Percentiles rank a stretch among this genome's conserved stretches.
phyloP scores from a whole-genome alignment of 2,329 filamentous ascomycete genomes.

The Zalaria obscura region DNA sequence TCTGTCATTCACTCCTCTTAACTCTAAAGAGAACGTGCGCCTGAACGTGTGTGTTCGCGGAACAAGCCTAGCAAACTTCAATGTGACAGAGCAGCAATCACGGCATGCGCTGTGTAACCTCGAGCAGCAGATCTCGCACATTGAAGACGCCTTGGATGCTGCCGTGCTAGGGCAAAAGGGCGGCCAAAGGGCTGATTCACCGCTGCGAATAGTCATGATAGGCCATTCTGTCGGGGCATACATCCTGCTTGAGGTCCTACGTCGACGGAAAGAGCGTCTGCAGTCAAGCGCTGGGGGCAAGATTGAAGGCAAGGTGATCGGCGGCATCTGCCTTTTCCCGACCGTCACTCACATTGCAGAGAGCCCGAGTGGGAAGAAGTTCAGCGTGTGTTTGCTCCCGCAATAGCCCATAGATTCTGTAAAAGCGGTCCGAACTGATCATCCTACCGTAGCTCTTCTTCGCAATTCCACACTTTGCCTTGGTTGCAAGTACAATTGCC shows the following conservation, averaged over 20 bases:
- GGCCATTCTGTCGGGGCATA: conserved; percentile 35
- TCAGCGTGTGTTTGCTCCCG: conserved; percentile 18
- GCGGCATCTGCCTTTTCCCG: conserved; percentile 29
- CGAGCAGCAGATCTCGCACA: conserved; percentile 35
- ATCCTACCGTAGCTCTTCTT: not conserved
- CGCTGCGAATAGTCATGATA: conserved; percentile 21
- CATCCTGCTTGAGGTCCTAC: conserved; percentile 27
- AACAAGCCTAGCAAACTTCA: conserved; percentile 25
- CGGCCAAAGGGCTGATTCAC: not conserved
- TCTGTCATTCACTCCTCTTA: not conserved
- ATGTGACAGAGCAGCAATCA: conserved; percentile 11
- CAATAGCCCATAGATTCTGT: too few relatives aligned
- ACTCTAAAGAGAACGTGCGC: conserved; percentile 1
- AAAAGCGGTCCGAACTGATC: too few relatives aligned
- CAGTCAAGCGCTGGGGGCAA: conserved; percentile 8
- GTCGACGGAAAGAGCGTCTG: conserved; percentile 9
- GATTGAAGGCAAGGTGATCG: conserved; percentile 11
- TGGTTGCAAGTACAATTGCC: conserved; percentile 16
- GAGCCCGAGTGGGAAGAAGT: conserved; percentile 26
- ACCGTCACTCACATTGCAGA: conserved; percentile 32
- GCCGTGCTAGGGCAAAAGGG: too few relatives aligned
- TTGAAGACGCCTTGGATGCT: conserved; percentile 27
- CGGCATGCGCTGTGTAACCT: conserved; percentile 23
- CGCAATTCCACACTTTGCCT: conserved; percentile 3
- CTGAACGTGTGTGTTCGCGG: conserved; percentile 1